These are phyloP conservation scores for Calonectria multiphialidica DNA, from an alignment of 2,329 filamentous ascomycete species.

Conservation along the genomic window DNA sequence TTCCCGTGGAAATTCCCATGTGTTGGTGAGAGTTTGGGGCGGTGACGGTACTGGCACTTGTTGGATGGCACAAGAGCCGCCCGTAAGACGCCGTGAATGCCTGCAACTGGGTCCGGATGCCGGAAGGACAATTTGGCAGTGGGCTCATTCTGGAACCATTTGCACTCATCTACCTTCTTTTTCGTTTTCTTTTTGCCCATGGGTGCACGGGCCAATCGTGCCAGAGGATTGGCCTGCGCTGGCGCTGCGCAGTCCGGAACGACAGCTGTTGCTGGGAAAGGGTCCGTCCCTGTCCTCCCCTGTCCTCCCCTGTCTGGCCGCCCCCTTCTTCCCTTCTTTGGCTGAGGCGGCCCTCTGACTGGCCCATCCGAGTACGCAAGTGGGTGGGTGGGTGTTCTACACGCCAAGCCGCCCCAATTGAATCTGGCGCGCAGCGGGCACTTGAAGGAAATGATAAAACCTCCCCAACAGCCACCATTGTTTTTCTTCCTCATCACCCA, in stretches of 20 bases:
- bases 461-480: constrained; percentile 44
- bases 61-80: constrained; percentile 12
- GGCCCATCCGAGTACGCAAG: constrained; percentile 8
- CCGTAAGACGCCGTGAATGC: constrained; percentile 23
- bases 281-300: constrained; percentile 6
- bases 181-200: constrained; percentile 25
- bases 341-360: constrained; percentile 6
- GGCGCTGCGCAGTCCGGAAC: not conserved
- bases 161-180: constrained; percentile 30
- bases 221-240: constrained; percentile 4
- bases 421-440: constrained; percentile 31
- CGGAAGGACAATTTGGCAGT: constrained; percentile 47
- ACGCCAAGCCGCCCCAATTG: constrained; percentile 29
- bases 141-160: constrained; percentile 52
- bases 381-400: constrained; percentile 18
- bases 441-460: constrained; percentile 47
- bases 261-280: constrained; percentile 4
- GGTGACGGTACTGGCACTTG: constrained; percentile 22
- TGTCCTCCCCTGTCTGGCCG: constrained; percentile 14
- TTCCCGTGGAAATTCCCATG: constrained; percentile 38
- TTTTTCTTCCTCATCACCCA: constrained; percentile 39
- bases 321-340: constrained; percentile 25
- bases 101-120: constrained; percentile 44
- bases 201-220: constrained; percentile 18
- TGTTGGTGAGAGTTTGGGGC: constrained; percentile 14